Percentiles rank a stretch among this genome's conserved stretches.
phyloP scores from a whole-genome alignment of 805 yeast genomes.

The Lipomyces sp. region DNA sequence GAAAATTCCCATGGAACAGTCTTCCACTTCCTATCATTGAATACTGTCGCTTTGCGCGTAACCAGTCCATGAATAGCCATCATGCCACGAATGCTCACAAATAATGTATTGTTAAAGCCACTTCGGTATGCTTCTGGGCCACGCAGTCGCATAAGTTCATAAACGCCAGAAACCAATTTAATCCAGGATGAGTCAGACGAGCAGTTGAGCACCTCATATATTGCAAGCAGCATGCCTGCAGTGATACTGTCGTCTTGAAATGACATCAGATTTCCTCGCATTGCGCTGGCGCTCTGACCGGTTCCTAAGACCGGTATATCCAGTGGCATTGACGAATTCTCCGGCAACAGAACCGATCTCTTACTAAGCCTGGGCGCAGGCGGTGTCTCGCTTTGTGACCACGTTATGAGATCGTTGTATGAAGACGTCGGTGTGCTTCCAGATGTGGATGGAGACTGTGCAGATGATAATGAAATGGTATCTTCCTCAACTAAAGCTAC shows the following conservation, averaged over 20 bases:
- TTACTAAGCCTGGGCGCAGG: slow-evolving; percentile 4
- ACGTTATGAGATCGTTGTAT: background rate
- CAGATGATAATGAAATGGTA: background rate
- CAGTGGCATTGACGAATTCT: slow-evolving; percentile 1
- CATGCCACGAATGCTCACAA: slow-evolving; percentile 12
- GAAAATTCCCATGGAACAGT: slow-evolving; percentile 14
- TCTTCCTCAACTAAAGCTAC: background rate
- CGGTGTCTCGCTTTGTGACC: slow-evolving; percentile 1
- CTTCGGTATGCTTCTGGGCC: slow-evolving; percentile 16
- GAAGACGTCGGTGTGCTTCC: background rate
- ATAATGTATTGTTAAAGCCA: slow-evolving; percentile 6
- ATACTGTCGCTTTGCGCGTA: background rate
- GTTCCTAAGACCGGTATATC: background rate
- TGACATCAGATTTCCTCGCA: slow-evolving; percentile 16
- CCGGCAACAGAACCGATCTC: background rate
- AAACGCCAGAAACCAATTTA: slow-evolving; percentile 6
- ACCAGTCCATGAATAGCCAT: background rate
- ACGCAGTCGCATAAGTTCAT: slow-evolving; percentile 11
- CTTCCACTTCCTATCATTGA: slow-evolving; percentile 11
- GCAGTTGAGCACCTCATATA: slow-evolving; percentile 16
- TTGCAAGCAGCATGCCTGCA: slow-evolving; percentile 12
- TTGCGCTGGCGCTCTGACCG: background rate
- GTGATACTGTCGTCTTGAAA: slow-evolving; percentile 13
- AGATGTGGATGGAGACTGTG: slow-evolving; percentile 5
- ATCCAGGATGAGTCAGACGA: slow-evolving; percentile 9